Evolutionary conservation across 805 yeast species (phyloP).

Genomic region (Starmerella tilneyi): DNA sequence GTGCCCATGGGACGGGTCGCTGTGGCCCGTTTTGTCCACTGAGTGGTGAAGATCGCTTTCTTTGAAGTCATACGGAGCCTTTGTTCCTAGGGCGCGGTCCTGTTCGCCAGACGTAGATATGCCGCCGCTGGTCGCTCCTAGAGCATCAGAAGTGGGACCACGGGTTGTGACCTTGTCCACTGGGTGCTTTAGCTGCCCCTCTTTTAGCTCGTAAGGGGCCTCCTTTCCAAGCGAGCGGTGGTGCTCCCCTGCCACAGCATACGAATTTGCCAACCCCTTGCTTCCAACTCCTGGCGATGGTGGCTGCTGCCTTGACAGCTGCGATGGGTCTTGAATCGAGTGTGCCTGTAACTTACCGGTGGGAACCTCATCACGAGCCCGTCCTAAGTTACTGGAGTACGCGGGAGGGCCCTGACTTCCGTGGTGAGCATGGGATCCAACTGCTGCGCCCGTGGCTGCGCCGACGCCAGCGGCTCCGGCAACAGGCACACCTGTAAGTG

Average conservation of each 20-base stretch:
- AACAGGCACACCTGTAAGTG: constrained; percentile 1
- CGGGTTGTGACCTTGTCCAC: not conserved
- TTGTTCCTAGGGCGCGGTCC: not conserved
- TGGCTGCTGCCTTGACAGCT: no score
- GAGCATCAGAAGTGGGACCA: not conserved
- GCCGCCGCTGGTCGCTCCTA: no score
- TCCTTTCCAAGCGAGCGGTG: not conserved
- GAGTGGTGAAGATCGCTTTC: not conserved
- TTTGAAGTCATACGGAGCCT: not conserved
- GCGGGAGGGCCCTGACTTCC: not conserved
- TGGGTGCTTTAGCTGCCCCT: not conserved
- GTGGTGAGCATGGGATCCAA: not conserved
- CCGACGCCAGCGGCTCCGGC: not conserved
- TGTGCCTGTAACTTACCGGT: no score
- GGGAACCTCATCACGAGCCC: no score
- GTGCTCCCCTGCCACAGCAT: no score
- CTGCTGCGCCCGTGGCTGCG: not conserved
- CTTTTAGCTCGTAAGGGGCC: not conserved
- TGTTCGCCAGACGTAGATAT: not conserved
- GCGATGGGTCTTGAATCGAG: no score
- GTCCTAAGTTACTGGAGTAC: not conserved
- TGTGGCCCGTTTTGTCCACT: not conserved
- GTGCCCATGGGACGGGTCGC: no score
- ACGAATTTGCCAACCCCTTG: no score
- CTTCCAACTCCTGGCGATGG: no score